A percentile compares a stretch with the other conserved stretches of the same genome.
phyloP scores from a whole-genome alignment of 306 rosid species.

The Heteromeles arbutifolia region DNA sequence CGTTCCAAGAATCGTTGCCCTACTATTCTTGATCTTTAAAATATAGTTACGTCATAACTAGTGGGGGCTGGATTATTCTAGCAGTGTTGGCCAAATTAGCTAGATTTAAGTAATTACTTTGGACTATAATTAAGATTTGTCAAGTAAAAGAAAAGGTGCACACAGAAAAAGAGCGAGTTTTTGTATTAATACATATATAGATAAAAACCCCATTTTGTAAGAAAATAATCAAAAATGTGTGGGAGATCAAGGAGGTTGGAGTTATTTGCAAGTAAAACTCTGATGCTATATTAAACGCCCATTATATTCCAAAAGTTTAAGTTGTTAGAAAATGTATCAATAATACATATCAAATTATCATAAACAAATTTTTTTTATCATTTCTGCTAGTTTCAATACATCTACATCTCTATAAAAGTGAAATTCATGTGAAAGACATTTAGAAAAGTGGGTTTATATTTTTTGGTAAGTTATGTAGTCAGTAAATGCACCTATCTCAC shows the following conservation, averaged over 20 bases:
- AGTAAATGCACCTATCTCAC: neutral
- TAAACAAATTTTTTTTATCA: neutral
- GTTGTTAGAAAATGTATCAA: neutral
- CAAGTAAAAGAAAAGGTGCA: neutral
- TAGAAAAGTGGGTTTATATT: neutral
- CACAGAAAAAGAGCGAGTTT: neutral
- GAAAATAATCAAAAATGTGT: neutral
- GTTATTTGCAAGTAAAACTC: neutral
- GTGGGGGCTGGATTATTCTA: neutral
- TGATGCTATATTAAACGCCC: neutral
- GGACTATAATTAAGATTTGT: neutral
- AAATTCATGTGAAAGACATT: neutral
- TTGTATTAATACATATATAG: too few relatives aligned
- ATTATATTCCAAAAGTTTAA: neutral
- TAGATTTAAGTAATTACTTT: neutral
- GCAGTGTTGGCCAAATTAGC: neutral
- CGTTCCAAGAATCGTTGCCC: neutral
- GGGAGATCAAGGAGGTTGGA: neutral
- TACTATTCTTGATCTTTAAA: neutral
- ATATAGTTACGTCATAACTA: neutral
- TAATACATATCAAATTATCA: neutral
- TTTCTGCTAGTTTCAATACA: neutral
- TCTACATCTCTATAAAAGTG: neutral
- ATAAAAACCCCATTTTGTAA: neutral
- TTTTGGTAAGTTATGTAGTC: neutral